A percentile compares a stretch with the other conserved stretches of the same genome.
phyloP scores from a whole-genome alignment of 805 yeast genomes.

The Wickerhamomyces tratensis region DNA sequence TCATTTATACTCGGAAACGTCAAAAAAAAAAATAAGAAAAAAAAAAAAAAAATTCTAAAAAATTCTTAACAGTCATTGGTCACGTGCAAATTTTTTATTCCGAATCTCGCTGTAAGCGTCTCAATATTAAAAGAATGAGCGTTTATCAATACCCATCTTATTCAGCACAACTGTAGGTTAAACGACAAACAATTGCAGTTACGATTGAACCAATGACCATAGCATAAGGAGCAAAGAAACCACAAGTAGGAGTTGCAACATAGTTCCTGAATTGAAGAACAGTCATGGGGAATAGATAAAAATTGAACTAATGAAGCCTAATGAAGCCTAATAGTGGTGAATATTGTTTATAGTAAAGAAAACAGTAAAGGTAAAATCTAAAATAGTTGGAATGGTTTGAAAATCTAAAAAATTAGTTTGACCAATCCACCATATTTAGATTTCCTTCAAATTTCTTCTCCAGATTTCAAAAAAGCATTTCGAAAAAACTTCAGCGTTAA shows the following conservation, averaged over 20 bases:
- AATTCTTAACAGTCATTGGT: too few species aligned
- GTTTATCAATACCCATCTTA: constrained; percentile 78
- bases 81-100: too few species aligned
- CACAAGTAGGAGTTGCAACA: constrained; percentile 88
- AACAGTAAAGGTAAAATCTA: constrained; percentile 71
- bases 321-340: constrained; percentile 82
- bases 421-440: constrained; percentile 71
- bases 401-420: constrained; percentile 59
- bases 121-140: constrained; percentile 83
- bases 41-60: too few species aligned
- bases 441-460: constrained; percentile 65
- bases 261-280: constrained; percentile 84
- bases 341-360: constrained; percentile 91
- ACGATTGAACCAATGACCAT: constrained; percentile 73
- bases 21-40: too few species aligned
- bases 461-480: too few species aligned
- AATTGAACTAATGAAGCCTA: constrained; percentile 84
- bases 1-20: too few species aligned
- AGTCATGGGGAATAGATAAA: constrained; percentile 96
- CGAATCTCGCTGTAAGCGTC: too few species aligned
- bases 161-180: constrained; percentile 75
- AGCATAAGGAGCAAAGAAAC: constrained; percentile 87
- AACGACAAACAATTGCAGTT: constrained; percentile 78
- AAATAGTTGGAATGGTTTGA: constrained; percentile 37
- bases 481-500: too few species aligned